These are phyloP conservation scores for Plasmodium inui DNA, from an alignment of 169 alveolate genomes.

Conservation along the genomic window DNA sequence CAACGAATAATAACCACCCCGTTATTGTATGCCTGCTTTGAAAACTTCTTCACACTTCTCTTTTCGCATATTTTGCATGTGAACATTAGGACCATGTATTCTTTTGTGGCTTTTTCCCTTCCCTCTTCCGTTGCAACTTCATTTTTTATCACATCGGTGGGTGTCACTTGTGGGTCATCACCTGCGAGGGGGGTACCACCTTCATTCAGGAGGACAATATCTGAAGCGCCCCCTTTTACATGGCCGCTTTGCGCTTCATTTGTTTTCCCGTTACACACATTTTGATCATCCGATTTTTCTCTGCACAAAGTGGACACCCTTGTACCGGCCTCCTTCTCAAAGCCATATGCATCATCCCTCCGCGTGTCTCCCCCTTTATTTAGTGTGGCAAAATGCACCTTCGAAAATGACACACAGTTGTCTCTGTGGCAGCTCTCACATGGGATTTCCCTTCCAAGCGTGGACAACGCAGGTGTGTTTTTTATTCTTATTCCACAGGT, in stretches of 20 bases:
- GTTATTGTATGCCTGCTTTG: slow-evolving; percentile 81
- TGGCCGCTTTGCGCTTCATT: neutral
- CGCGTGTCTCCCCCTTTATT: neutral
- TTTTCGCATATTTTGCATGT: slow-evolving; percentile 83
- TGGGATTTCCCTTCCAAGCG: neutral
- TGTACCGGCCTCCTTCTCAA: neutral
- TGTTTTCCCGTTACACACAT: neutral
- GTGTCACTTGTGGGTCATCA: neutral
- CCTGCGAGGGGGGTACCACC: neutral
- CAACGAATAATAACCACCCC: slow-evolving; percentile 84
- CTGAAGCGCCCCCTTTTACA: neutral
- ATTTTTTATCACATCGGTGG: neutral
- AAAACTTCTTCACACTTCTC: slow-evolving; percentile 80
- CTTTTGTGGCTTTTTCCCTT: neutral
- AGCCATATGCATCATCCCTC: neutral
- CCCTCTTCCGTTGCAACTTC: neutral
- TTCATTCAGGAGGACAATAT: neutral
- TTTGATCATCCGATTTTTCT: neutral
- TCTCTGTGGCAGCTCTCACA: neutral
- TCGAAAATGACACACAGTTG: neutral
- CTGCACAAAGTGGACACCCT: neutral
- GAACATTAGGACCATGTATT: slow-evolving; percentile 72
- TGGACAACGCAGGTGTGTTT: neutral
- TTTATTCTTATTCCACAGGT: neutral
- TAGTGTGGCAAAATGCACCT: neutral